Evolutionary conservation across 306 rosid genomes (phyloP), one percentile per base, ranked within the genome.

Genomic region (Medicago ruthenica): DNA sequence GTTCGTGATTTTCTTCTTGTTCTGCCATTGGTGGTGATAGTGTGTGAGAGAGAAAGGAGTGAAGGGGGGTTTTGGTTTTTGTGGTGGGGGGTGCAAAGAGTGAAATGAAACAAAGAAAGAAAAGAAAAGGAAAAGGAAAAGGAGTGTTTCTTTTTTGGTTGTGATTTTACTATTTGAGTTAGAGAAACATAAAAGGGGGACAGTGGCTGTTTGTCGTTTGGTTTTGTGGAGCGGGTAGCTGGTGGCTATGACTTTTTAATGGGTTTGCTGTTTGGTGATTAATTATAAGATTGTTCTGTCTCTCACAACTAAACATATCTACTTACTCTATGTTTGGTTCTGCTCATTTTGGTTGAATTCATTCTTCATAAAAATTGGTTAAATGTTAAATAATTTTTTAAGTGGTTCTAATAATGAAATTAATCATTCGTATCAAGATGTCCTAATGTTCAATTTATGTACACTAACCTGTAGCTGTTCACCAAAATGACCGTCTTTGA

Each of bases 191-290:
- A 13, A 50, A 22, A 5, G 47, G 31, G 47, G 76, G 54, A 60
- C 44, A 78, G 81, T 44, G 51, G 41, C 2, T 57, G 17, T 76
- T 70, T 81, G 84, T 81, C 76, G 24, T 53, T 53, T 81, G 47
- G 40, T 36, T 47, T 16, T n/a, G 62, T 45, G 61, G 61, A 34
- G 37, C 5, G 37, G 37, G 78, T 42, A 44, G 57, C 18, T 67
- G 57, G 12, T 67, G 57, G 12, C 12, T 6, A 20, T 13, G 67
- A 14, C 21, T 12, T 60, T 60, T 60, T 24, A 57, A 59, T 59
- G 65, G 16, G 31, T 21, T 55, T 54, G 12, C 37, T 27, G 36
- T 15, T 50, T 50, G 60, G 2, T 54, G 60, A 18, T 54, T 54
- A 54, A 54, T 54, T 54, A 18, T 14, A 54, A 54, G 17, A 54